These are phyloP conservation scores for Metschnikowia hibisci DNA, from an alignment of 805 yeast species.

Conservation along the genomic window DNA sequence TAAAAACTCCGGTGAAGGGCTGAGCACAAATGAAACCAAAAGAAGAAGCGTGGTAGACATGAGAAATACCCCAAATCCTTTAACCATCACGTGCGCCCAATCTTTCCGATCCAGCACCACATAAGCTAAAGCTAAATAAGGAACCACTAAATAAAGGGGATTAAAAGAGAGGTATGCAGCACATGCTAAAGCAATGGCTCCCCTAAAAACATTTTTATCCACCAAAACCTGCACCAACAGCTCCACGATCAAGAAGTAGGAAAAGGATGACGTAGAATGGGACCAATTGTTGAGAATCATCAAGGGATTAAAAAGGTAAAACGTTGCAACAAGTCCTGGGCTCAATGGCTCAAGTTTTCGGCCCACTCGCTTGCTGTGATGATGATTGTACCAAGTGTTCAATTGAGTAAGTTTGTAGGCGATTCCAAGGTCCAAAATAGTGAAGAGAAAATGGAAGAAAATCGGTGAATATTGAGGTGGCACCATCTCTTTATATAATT, in stretches of 20 bases:
- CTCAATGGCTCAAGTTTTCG: conserved; percentile 21
- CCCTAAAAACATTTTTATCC: conserved; percentile 33
- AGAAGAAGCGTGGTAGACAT: conserved; percentile 25
- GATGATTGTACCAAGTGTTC: conserved; percentile 38
- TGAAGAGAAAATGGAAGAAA: conserved; percentile 44
- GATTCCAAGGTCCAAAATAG: conserved; percentile 55
- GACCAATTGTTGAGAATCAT: conserved; percentile 64
- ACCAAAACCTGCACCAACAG: conserved; percentile 44
- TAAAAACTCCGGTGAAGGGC: conserved; percentile 38
- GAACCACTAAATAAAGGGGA: conserved; percentile 58
- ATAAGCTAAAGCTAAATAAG: conserved; percentile 43
- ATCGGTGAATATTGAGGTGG: conserved; percentile 18
- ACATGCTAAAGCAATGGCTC: conserved; percentile 53
- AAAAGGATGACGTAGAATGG: conserved; percentile 60
- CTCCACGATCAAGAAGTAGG: conserved; percentile 54
- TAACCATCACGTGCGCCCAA: conserved; percentile 10
- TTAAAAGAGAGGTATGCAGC: conserved; percentile 63
- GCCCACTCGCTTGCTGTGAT: conserved; percentile 19
- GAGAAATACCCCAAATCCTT: conserved; percentile 11
- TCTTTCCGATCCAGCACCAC: conserved; percentile 16
- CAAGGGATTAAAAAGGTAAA: conserved; percentile 79
- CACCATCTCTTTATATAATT: conserved; percentile 26
- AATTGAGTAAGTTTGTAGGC: conserved; percentile 52
- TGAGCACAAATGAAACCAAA: conserved; percentile 34
- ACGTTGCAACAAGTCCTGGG: conserved; percentile 51